phyloP scores from a whole-genome alignment of 176 grass and related monocot species.

The Alloteropsis semialata region DNA sequence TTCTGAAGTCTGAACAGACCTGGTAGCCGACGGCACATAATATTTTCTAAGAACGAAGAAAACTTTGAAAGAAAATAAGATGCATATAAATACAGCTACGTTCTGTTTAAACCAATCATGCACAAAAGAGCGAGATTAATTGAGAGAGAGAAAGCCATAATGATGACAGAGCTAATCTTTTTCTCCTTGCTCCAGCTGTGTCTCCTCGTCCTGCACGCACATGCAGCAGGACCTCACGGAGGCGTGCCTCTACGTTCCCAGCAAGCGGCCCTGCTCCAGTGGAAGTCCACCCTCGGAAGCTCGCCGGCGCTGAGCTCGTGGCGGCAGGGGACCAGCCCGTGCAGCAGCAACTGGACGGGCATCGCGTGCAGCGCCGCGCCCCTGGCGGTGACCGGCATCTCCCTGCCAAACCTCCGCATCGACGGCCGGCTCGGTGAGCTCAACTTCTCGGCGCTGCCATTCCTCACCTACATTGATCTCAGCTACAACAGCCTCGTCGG shows the following conservation, averaged over 20 bases:
- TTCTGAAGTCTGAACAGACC: no score
- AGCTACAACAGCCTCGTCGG: slow-evolving; percentile 4
- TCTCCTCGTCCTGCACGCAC: not conserved
- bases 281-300: not conserved
- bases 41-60: no score
- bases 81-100: no score
- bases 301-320: not conserved
- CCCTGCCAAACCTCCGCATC: not conserved
- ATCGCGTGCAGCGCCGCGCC: not conserved
- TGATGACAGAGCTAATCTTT: no score
- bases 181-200: not conserved
- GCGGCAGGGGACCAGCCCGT: not conserved
- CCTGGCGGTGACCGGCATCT: not conserved
- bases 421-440: not conserved
- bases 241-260: not conserved
- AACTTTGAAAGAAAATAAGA: no score
- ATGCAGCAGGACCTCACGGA: not conserved
- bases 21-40: no score
- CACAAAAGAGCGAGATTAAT: no score
- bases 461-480: not conserved
- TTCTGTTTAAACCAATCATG: no score
- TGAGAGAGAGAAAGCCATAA: no score
- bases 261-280: not conserved
- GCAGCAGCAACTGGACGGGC: not conserved
- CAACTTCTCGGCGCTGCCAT: not conserved